Conservation (phyloP, 148 eudicot species). For the Silene latifolia region DNA sequence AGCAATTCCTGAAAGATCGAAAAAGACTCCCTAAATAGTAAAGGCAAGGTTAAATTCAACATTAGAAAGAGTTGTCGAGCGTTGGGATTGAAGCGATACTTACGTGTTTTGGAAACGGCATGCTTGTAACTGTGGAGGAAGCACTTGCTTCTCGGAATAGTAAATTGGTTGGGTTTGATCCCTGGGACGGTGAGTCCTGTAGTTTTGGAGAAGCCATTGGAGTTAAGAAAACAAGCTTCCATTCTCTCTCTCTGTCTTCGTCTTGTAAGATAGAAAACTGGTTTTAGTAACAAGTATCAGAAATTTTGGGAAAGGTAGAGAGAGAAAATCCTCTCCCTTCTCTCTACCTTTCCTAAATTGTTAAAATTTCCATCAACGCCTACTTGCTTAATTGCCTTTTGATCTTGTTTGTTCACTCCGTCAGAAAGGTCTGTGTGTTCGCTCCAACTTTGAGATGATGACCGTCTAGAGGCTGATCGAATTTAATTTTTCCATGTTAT, state of each 20-base stretch:
- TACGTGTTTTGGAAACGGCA: constrained; percentile 41
- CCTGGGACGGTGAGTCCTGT: constrained; percentile 31
- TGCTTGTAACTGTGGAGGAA: constrained; percentile 25
- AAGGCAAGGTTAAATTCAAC: too few species aligned
- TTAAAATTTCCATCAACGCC: too few species aligned
- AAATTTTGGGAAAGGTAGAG: too few species aligned
- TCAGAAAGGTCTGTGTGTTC: too few species aligned
- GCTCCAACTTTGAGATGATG: too few species aligned
- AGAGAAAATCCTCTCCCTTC: too few species aligned
- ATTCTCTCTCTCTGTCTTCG: constrained; percentile 15
- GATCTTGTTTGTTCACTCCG: too few species aligned
- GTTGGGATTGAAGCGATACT: constrained; percentile 21
- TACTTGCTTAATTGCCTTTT: too few species aligned
- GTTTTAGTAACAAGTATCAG: background rate
- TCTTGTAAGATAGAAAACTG: background rate
- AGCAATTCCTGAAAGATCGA: background rate
- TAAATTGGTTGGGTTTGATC: constrained; percentile 30
- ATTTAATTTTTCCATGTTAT: too few species aligned
- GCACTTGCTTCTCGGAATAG: constrained; percentile 18
- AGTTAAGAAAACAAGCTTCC: constrained; percentile 76
- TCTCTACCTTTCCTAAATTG: too few species aligned
- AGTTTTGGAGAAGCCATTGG: constrained; percentile 27
- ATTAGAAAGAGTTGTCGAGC: background rate
- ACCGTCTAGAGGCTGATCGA: too few species aligned
- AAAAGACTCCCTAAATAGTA: background rate